Evolutionary conservation across 768 basidiomycete genomes (phyloP), one percentile per base, ranked within the genome.

Genomic region (Phylloporus scabripes): DNA sequence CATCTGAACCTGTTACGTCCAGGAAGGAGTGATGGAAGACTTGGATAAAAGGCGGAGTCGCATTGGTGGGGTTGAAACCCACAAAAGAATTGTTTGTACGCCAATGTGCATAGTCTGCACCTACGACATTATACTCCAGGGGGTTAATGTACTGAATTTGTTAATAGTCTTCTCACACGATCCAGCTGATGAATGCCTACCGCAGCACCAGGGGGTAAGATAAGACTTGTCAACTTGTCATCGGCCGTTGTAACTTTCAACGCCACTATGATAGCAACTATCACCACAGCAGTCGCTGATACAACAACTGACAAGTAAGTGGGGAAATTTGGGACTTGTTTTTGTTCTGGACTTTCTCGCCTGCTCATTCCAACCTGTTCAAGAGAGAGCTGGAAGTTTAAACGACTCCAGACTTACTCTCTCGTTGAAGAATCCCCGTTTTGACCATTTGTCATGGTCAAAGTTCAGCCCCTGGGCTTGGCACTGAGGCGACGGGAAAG

Each of bases 51-150:
- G 82, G 80, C 5, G 77, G 70, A 7, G 65, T 66, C 34, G 74
- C 70, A 56, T 77, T 76, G n/a, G 81, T 83, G 1, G 84, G 85
- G 56, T 84, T 82, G 68, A 82, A 80, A 44, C 76, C 72, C 18
- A 70, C 60, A 31, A 64, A 65, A 36, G 72, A 74, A 7, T 74
- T 17, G 21, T 70, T 65, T 15, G 58, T 60, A 28, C 68, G 58
- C 51, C 72, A 69, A 56, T 67, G 67, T 1, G 62, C 33, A 51
- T 73, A 66, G 69, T 70, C 73, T 17, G 69, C 57, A 6, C 75
- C 75, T 9, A 83, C 57, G 10, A 82, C 82, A 11, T 75, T 72
- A 53, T 79, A 79, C 3, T 72, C 66, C 7, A 60, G 69, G 18
- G 80, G 80, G 50, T 79, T 70, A 29, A 82, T 57, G 36, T 76